phyloP scores from a whole-genome alignment of 306 rosid species.

The Lotus japonicus region DNA sequence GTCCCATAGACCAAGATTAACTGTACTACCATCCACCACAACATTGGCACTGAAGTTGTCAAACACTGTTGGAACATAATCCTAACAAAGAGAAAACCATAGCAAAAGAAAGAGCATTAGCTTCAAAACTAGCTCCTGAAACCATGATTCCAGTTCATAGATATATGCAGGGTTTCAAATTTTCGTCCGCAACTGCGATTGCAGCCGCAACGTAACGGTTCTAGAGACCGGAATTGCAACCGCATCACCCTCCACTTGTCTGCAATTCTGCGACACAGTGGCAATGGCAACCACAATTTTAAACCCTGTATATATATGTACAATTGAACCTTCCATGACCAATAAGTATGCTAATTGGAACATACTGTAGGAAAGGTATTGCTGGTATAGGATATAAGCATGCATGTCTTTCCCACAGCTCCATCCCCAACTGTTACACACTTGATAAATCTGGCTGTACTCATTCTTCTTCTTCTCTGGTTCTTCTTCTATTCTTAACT shows the following conservation, averaged over 20 bases:
- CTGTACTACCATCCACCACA: constrained; percentile 52
- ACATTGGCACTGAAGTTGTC: constrained; percentile 73
- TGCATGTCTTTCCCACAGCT: constrained; percentile 95
- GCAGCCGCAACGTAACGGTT: no score
- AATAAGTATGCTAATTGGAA: neutral
- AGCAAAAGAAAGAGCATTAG: neutral
- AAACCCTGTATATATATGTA: no score
- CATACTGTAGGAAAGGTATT: constrained; percentile 86
- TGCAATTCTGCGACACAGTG: no score
- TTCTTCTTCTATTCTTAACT: constrained; percentile 23
- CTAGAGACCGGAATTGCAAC: no score
- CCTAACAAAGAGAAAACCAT: constrained; percentile 33
- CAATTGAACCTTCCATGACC: neutral
- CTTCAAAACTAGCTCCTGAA: neutral
- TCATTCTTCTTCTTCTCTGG: constrained; percentile 36
- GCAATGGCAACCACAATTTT: no score
- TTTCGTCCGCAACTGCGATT: no score
- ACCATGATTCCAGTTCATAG: neutral
- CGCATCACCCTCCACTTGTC: no score
- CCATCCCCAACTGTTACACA: constrained; percentile 97
- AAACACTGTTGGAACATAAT: constrained; percentile 78
- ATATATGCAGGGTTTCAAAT: no score
- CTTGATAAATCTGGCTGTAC: constrained; percentile 84
- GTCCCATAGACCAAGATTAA: constrained; percentile 74
- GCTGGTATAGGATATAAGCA: constrained; percentile 93